A percentile compares a stretch with the other conserved stretches of the same genome.
Conservation (phyloP, 768 basidiomycete genomes). For the Amanita polypyramis region DNA sequence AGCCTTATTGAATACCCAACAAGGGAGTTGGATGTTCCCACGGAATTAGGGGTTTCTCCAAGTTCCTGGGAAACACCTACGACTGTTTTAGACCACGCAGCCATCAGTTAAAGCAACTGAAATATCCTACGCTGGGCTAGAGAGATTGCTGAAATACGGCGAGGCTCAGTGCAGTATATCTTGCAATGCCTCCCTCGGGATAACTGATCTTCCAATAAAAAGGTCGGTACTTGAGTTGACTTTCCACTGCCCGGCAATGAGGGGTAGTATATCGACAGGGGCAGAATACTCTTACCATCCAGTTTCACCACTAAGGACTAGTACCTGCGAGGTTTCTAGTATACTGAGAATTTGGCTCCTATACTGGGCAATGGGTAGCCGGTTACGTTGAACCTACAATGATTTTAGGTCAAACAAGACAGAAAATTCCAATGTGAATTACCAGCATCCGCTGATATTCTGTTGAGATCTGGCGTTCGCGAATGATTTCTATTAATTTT, state of each 20-base stretch:
- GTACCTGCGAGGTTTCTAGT: slow-evolving; percentile 66
- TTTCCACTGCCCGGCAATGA: slow-evolving; percentile 59
- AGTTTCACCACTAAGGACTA: slow-evolving; percentile 64
- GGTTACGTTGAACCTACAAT: slow-evolving; percentile 60
- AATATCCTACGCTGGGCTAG: slow-evolving; percentile 63
- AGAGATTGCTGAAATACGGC: slow-evolving; percentile 93
- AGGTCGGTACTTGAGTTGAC: slow-evolving; percentile 91
- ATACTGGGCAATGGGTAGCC: slow-evolving; percentile 80
- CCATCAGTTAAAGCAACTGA: neutral
- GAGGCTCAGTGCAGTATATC: slow-evolving; percentile 91
- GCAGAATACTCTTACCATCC: slow-evolving; percentile 22
- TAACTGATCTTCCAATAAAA: slow-evolving; percentile 86
- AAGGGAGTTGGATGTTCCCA: slow-evolving; percentile 68
- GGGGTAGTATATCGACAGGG: neutral
- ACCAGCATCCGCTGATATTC: slow-evolving; percentile 89
- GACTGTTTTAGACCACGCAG: slow-evolving; percentile 1
- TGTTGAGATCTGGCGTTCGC: slow-evolving; percentile 45
- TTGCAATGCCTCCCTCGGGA: slow-evolving; percentile 75
- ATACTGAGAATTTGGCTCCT: slow-evolving; percentile 59
- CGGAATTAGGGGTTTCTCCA: slow-evolving; percentile 70
- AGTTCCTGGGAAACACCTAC: slow-evolving; percentile 78
- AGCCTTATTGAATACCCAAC: slow-evolving; percentile 93
- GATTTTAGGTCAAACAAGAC: slow-evolving; percentile 4
- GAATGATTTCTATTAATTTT: slow-evolving; percentile 48
- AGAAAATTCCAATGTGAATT: slow-evolving; percentile 17